A percentile compares a stretch with the other conserved stretches of the same genome.
phyloP scores from a whole-genome alignment of 768 basidiomycete genomes.

The Suillus bovinus region DNA sequence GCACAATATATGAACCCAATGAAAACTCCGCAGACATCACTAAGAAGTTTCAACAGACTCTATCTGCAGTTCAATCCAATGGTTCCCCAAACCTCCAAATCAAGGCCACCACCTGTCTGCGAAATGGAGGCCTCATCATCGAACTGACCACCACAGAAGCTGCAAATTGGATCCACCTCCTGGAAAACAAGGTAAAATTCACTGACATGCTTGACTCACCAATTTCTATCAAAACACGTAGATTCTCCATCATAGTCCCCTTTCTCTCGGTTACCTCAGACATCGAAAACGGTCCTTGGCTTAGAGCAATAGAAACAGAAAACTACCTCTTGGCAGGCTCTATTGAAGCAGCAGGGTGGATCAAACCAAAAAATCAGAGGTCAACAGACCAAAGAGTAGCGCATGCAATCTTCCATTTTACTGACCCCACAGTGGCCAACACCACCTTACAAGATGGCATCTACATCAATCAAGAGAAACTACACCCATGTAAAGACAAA shows the following conservation, averaged over 20 bases:
- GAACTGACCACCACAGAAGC: accelerated
- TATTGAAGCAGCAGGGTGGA: neutral
- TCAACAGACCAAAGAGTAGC: neutral
- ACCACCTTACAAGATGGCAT: neutral
- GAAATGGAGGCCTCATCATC: neutral
- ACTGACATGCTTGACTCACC: neutral
- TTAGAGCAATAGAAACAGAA: neutral
- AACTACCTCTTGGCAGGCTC: neutral
- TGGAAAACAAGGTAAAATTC: neutral
- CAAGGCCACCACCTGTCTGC: neutral
- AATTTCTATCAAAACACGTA: accelerated
- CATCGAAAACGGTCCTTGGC: neutral
- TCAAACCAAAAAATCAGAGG: neutral
- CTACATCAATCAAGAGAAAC: neutral
- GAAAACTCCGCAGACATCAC: neutral
- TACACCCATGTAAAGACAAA: neutral
- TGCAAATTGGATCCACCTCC: accelerated
- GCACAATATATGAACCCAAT: neutral
- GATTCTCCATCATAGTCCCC: neutral
- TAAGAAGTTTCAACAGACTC: neutral
- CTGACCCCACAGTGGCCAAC: neutral
- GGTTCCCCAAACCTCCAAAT: neutral
- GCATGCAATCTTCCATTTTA: neutral
- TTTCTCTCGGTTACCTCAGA: neutral
- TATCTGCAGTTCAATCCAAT: accelerated